Evolutionary conservation across 306 rosid genomes (phyloP).

Genomic region (Hippophae rhamnoides): DNA sequence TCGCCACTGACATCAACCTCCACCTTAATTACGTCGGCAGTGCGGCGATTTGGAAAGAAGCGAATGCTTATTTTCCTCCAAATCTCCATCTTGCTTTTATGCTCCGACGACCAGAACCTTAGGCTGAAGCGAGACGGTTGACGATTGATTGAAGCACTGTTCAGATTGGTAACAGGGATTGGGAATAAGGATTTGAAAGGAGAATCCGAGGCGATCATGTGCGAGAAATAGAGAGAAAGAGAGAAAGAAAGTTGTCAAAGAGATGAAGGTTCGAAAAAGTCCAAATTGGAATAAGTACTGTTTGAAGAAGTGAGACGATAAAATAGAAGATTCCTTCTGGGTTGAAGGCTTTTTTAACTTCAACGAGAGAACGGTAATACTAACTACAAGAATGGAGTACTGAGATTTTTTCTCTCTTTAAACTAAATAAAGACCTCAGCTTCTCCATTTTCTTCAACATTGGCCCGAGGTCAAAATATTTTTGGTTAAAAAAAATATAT

Average conservation of each 20-base stretch:
- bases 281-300: no score
- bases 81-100: slow-evolving; percentile 29
- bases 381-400: no score
- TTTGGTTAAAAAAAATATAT: no score
- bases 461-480: no score
- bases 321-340: neutral
- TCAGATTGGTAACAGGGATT: slow-evolving; percentile 2
- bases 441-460: no score
- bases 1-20: slow-evolving; percentile 35
- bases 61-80: slow-evolving; percentile 24
- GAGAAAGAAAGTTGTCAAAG: neutral
- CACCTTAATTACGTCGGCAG: slow-evolving; percentile 19
- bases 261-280: neutral
- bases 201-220: slow-evolving; percentile 31
- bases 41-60: slow-evolving; percentile 20
- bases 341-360: no score
- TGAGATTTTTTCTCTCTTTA: no score
- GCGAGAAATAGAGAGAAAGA: neutral
- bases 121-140: slow-evolving; percentile 16
- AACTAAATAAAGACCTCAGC: no score
- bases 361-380: no score
- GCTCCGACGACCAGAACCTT: slow-evolving; percentile 15
- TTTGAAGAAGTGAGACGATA: no score
- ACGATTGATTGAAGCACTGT: slow-evolving; percentile 2
- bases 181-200: slow-evolving; percentile 19